Percentiles rank a stretch among this genome's conserved stretches.
phyloP scores from a whole-genome alignment of 129 eudicot genomes.

The Silybum marianum region DNA sequence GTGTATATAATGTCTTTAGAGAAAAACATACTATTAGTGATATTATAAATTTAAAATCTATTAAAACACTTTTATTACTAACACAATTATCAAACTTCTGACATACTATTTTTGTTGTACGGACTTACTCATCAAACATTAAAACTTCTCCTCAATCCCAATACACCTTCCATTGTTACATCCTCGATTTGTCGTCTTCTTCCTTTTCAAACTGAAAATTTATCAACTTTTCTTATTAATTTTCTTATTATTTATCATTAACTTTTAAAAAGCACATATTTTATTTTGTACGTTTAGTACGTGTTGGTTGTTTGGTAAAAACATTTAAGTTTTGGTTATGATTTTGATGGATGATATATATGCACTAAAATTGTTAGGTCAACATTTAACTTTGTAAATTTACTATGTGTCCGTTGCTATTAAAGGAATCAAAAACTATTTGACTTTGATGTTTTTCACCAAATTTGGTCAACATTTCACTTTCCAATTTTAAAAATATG shows the following conservation, averaged over 20 bases:
- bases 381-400: constrained; percentile 31
- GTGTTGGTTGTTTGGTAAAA: constrained; percentile 24
- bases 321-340: constrained; percentile 17
- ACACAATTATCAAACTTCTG: no score
- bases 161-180: not conserved
- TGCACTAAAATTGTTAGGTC: constrained; percentile 25
- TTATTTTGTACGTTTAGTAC: not conserved
- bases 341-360: not conserved
- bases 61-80: no score
- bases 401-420: constrained; percentile 24
- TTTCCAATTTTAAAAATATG: not conserved
- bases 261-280: not conserved
- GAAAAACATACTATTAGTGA: no score
- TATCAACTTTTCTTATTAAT: not conserved
- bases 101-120: not conserved
- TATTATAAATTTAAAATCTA: no score
- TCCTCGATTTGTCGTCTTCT: not conserved
- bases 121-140: not conserved
- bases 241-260: not conserved
- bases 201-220: not conserved
- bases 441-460: constrained; percentile 18
- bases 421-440: constrained; percentile 14
- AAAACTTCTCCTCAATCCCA: not conserved
- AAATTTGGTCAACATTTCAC: constrained; percentile 1
- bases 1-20: no score